Base-by-base conservation (phyloP, 495 filamentous ascomycete genomes). In the Usnea hakonensis region DNA sequence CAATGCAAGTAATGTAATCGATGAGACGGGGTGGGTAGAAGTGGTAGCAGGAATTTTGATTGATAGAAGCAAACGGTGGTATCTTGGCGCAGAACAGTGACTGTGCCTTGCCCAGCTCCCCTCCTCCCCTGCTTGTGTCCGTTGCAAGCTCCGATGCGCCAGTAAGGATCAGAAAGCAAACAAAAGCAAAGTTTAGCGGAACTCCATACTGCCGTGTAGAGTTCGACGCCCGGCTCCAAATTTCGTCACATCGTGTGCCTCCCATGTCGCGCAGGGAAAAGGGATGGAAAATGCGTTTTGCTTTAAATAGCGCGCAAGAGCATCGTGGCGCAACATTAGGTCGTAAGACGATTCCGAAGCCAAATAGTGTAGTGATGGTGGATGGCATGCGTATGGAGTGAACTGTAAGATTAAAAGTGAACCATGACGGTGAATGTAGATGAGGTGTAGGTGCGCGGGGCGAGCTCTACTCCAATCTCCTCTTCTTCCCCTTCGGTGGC, bases 401-500 rank as follows among this genome's bases (percentile, higher is more conserved):
- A 26, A 56, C 36, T 16, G 17, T 11, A 6, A 17, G 23, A 28
- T 62, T 50, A 60, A 61, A 61, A 68, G 55, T 33, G 67, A 64
- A 62, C 26, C 19, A 58, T 46, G 35, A n/a, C 23, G 37, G 23
- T 53, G 55, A 60, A 33, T 13, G 46, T 7, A 14, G 38, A 35
- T 32, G 38, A 30, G 36, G 58, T 26, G 43, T 17, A 43, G 13
- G 6, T 28, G 26, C 28, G 35, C 33, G 19, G 8, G 32, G 14
- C 16, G n/a, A 40, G 17, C 13, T 55, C 46, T 67, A 70, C 57
- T 70, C 68, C 36, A 70, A 28, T 46, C 65, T 57, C 54, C 66
- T 57, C 50, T 67, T 63, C 58, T 70, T 70, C 5, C 68, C 68
- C 37, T 68, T 70, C 10, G 68, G 68, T 21, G 68, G 66, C 5